A percentile compares a stretch with the other conserved stretches of the same genome.
phyloP scores from a whole-genome alignment of 805 yeast species.

The Metschnikowia peoriensis region DNA sequence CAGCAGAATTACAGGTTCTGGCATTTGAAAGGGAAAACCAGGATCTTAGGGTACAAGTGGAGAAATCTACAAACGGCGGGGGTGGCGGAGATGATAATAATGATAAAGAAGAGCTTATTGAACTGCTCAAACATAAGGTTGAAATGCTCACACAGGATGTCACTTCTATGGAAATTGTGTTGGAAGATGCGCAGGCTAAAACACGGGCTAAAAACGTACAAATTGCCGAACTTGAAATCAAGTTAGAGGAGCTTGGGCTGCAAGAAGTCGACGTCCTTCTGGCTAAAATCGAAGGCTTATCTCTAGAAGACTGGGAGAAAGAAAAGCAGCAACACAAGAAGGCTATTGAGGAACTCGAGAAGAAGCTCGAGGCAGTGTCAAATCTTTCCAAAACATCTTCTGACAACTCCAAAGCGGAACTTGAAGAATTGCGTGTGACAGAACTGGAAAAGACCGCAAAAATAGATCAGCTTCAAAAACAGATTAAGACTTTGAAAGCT shows the following conservation, averaged over 20 bases:
- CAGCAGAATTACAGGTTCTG: neutral
- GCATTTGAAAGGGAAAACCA: neutral
- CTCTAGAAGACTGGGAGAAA: slow-evolving; percentile 13
- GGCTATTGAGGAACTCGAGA: slow-evolving; percentile 6
- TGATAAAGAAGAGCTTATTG: slow-evolving; percentile 6
- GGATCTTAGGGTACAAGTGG: neutral
- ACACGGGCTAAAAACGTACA: slow-evolving; percentile 13
- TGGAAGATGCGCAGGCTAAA: slow-evolving; percentile 16
- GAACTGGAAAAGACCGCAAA: neutral
- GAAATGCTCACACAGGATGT: slow-evolving; percentile 17
- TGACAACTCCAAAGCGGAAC: neutral
- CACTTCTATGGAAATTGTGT: slow-evolving; percentile 15
- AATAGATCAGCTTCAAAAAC: neutral
- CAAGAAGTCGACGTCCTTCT: slow-evolving; percentile 6
- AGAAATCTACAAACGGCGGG: neutral
- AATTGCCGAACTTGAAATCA: slow-evolving; percentile 16
- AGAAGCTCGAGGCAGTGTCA: neutral
- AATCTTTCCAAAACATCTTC: neutral
- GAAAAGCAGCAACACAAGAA: slow-evolving; percentile 7
- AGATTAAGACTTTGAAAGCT: neutral
- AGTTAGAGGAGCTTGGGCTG: slow-evolving; percentile 10
- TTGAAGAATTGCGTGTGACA: neutral
- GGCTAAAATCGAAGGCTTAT: slow-evolving; percentile 7
- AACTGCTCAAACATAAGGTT: slow-evolving; percentile 11
- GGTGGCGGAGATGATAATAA: neutral